phyloP scores from a whole-genome alignment of 2,329 filamentous ascomycete species.

The Elsinoe perseae region DNA sequence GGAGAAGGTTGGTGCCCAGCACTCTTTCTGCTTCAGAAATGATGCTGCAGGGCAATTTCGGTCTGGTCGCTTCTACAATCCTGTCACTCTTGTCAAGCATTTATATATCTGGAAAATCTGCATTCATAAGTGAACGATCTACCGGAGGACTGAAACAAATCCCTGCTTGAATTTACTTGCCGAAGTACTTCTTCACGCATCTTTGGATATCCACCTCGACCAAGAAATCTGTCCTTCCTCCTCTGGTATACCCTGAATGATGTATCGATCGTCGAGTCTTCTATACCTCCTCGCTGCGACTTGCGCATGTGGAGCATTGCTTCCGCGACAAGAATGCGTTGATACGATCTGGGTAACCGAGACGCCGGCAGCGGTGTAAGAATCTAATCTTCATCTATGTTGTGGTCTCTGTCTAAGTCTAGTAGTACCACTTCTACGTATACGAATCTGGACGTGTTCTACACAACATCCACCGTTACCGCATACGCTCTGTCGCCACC shows the following conservation, averaged over 20 bases:
- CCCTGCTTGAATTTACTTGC: too few relatives aligned
- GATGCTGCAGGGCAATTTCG: too few relatives aligned
- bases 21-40: not conserved
- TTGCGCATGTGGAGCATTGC: not conserved
- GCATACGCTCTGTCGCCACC: conserved; percentile 22
- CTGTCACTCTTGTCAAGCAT: too few relatives aligned
- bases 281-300: not conserved
- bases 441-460: conserved; percentile 8
- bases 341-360: conserved; percentile 1
- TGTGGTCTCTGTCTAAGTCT: not conserved
- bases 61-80: too few relatives aligned
- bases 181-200: too few relatives aligned
- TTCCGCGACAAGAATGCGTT: conserved; percentile 7
- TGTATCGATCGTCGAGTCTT: not conserved
- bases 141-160: too few relatives aligned
- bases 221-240: not conserved
- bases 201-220: too few relatives aligned
- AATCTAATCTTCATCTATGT: not conserved
- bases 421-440: conserved; percentile 3
- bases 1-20: not conserved
- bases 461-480: conserved; percentile 8
- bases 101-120: too few relatives aligned
- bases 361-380: conserved; percentile 4
- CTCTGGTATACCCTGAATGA: not conserved
- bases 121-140: too few relatives aligned